Evolutionary conservation across 2,329 filamentous ascomycete species (phyloP).

Genomic region (Scytalidium lignicola): DNA sequence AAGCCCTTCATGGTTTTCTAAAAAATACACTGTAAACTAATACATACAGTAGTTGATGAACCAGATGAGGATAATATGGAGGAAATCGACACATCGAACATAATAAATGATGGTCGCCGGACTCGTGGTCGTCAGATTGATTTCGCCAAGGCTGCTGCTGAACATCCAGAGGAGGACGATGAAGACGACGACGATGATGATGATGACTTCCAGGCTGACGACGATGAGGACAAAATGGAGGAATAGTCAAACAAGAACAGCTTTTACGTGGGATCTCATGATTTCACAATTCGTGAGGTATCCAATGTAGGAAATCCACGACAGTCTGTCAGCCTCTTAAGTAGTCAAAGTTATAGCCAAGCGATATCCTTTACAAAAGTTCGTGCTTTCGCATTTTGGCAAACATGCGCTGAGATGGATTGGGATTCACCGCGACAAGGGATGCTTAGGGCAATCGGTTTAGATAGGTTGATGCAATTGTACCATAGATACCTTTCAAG

Average conservation of each 20-base stretch:
- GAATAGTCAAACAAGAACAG: conserved; percentile 31
- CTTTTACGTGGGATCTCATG: no score
- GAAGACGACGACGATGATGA: conserved; percentile 72
- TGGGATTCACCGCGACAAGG: no score
- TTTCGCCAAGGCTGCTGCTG: conserved; percentile 82
- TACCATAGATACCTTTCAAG: conserved; percentile 13
- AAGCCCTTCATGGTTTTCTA: conserved; percentile 9
- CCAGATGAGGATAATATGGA: conserved; percentile 80
- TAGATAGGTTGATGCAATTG: conserved; percentile 3
- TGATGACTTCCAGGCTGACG: conserved; percentile 56
- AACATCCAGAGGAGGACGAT: conserved; percentile 69
- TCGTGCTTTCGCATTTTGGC: no score
- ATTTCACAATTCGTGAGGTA: no score
- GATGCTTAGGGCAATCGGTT: no score
- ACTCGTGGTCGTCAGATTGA: conserved; percentile 91
- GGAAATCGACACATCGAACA: conserved; percentile 87
- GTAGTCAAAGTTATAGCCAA: no score
- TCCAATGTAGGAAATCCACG: no score
- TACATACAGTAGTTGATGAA: conserved; percentile 49
- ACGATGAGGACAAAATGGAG: conserved; percentile 68
- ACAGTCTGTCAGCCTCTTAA: no score
- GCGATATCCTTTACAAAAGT: no score
- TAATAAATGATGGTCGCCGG: conserved; percentile 71
- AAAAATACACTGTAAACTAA: conserved; percentile 7
- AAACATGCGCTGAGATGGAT: no score